These are phyloP conservation scores for Podaxis sp. DNA, from an alignment of 768 basidiomycete species.

Conservation along the genomic window DNA sequence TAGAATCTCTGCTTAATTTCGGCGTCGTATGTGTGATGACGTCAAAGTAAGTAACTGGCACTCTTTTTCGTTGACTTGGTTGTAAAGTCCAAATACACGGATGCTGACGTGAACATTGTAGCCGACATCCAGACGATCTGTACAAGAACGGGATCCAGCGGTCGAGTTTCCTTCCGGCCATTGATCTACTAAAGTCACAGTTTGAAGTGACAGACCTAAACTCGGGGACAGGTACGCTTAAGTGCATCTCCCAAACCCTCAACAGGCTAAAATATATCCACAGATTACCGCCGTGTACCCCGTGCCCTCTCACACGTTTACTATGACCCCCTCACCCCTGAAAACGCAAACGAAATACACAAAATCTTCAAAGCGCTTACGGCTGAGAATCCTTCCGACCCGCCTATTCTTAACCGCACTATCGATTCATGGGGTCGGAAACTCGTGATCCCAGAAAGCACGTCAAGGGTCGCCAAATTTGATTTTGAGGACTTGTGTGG, in stretches of 20 bases:
- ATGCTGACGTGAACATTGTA: conserved; percentile 29
- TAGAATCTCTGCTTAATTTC: conserved; percentile 82
- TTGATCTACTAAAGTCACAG: conserved; percentile 84
- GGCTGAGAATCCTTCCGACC: conserved; percentile 49
- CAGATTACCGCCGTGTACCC: conserved; percentile 94
- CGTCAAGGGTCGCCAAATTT: conserved; percentile 80
- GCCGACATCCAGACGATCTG: conserved; percentile 94
- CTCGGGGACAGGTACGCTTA: conserved; percentile 82
- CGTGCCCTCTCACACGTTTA: conserved; percentile 93
- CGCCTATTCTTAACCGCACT: conserved; percentile 56
- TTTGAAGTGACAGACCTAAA: conserved; percentile 92
- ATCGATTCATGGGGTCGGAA: conserved; percentile 91
- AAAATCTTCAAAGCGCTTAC: conserved; percentile 83
- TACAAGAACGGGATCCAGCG: conserved; percentile 99
- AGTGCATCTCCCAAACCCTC: not conserved
- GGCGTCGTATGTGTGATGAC: conserved; percentile 96
- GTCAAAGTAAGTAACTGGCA: conserved; percentile 71
- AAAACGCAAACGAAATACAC: conserved; percentile 66
- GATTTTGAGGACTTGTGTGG: conserved; percentile 85
- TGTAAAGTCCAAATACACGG: not conserved
- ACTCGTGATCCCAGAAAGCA: conserved; percentile 76
- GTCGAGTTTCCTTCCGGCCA: conserved; percentile 90
- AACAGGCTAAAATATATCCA: not conserved
- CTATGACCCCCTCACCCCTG: conserved; percentile 72
- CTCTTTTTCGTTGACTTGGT: not conserved